Evolutionary conservation across 208 protist genomes (phyloP), one percentile per base, ranked within the genome.

Genomic region (Trichomonas gallinae): DNA sequence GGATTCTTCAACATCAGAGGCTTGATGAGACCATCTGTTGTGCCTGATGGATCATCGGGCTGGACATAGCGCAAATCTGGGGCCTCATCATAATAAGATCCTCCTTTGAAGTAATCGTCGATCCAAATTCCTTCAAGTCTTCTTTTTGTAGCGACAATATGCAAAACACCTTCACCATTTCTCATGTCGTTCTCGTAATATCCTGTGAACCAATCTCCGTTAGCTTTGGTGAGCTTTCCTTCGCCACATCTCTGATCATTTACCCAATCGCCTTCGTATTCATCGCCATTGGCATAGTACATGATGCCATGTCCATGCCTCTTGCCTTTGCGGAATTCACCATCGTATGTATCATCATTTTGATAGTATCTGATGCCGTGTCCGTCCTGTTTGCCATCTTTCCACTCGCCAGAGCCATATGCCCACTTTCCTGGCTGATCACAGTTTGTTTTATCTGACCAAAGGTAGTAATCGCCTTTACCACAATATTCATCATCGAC

Each of bases 261-360:
- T 17, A 38, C 38, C 96, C 96, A 96, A 93, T 96, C 85, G 0
- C 96, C 96, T 48, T 51, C 17, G 21, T 96, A 96, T 46, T 36
- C 26, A 82, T 91, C 81, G 8, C 48, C 34, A 45, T 96, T 91
- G 17, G 63, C 82, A 88, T 96, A 96, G 34, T 58, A 83, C 49
- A 96, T 82, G 13, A n/a, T 46, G 34, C 96, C 96, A 36, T 96
- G 96, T 31, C 96, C 96, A 9, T 23, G 93, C 34, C 36, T 88
- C 48, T 96, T 87, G 0, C 96, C 96, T 88, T 96, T 91, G 13
- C 8, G 9, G 72, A 91, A 96, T 93, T 96, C 96, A 6, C 96
- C 96, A 34, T 91, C n/a, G 36, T 96, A 96, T 49, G 38, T 63
- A 40, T 96, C 63, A 31, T 38, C 72, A 40, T 96, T 91, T 38